These are phyloP conservation scores for Suillus brevipes DNA, from an alignment of 768 basidiomycete genomes.

Conservation along the genomic window DNA sequence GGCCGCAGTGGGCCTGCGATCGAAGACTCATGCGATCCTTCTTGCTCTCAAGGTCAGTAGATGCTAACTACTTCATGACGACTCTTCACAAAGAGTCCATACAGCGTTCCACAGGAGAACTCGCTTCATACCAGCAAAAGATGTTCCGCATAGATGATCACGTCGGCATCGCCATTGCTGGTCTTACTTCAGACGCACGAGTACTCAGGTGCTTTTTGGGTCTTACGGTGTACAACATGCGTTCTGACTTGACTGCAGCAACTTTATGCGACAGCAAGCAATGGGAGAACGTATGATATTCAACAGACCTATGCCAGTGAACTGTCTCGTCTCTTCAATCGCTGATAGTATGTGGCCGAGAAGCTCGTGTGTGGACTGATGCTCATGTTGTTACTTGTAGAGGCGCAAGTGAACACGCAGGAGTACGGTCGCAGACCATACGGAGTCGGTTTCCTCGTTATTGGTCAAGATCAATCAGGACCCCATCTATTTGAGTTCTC, in stretches of 20 bases:
- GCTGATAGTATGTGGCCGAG: slow-evolving; percentile 78
- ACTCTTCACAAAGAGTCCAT: slow-evolving; percentile 9
- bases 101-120: slow-evolving; percentile 96
- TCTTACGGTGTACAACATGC: not conserved
- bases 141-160: slow-evolving; percentile 99
- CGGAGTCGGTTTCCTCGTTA: slow-evolving; percentile 97
- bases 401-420: slow-evolving; percentile 98
- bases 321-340: slow-evolving; percentile 88
- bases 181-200: slow-evolving; percentile 97
- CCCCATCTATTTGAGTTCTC: slow-evolving; percentile 99
- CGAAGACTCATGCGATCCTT: slow-evolving; percentile 91
- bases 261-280: slow-evolving; percentile 99
- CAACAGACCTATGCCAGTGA: slow-evolving; percentile 92
- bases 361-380: not conserved
- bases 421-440: slow-evolving; percentile 97
- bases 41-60: slow-evolving; percentile 83
- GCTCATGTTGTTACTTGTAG: slow-evolving; percentile 40
- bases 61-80: not conserved
- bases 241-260: slow-evolving; percentile 50
- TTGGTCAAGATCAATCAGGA: slow-evolving; percentile 94
- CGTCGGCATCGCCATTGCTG: slow-evolving; percentile 98
- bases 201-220: slow-evolving; percentile 71
- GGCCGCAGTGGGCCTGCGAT: slow-evolving; percentile 95
- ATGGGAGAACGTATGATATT: slow-evolving; percentile 94
- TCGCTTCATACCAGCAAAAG: slow-evolving; percentile 99